A percentile compares a stretch with the other conserved stretches of the same genome.
These are phyloP conservation scores for Phytophthora ohioensis DNA, from an alignment of 352 stramenopile species.

Conservation along the genomic window DNA sequence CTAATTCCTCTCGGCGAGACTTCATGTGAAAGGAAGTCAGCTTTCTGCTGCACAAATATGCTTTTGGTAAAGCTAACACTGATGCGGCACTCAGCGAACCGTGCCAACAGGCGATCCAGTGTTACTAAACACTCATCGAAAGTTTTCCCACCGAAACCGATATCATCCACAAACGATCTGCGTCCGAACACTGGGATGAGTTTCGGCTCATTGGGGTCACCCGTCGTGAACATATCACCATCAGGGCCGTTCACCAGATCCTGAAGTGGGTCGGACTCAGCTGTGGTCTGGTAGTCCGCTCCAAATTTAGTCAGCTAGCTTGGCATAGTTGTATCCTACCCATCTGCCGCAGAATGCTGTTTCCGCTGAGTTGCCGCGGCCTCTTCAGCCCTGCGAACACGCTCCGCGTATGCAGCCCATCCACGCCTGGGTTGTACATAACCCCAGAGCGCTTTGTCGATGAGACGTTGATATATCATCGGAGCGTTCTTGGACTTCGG, in stretches of 20 bases:
- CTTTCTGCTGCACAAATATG: background rate
- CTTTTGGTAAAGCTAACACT: conserved; percentile 6
- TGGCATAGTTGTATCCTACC: background rate
- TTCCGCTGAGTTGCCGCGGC: no score
- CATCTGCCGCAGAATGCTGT: no score
- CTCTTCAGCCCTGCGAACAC: no score
- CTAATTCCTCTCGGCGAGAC: background rate
- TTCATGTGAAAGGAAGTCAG: background rate
- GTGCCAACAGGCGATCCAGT: background rate
- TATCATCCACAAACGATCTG: conserved; percentile 4
- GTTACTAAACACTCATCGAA: background rate
- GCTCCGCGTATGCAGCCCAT: no score
- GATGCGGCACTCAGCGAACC: conserved; percentile 8
- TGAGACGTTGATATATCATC: background rate
- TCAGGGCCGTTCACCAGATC: background rate
- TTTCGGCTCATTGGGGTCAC: background rate
- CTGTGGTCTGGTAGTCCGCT: background rate
- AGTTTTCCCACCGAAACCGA: background rate
- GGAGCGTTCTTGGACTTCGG: background rate
- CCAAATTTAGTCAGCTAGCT: conserved; percentile 1
- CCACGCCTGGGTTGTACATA: background rate
- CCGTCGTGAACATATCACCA: conserved; percentile 5
- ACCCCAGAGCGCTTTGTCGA: no score
- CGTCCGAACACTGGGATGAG: background rate
- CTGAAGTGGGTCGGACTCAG: background rate